Evolutionary conservation across 345 rosid genomes (phyloP).

Genomic region (Brassica juncea): DNA sequence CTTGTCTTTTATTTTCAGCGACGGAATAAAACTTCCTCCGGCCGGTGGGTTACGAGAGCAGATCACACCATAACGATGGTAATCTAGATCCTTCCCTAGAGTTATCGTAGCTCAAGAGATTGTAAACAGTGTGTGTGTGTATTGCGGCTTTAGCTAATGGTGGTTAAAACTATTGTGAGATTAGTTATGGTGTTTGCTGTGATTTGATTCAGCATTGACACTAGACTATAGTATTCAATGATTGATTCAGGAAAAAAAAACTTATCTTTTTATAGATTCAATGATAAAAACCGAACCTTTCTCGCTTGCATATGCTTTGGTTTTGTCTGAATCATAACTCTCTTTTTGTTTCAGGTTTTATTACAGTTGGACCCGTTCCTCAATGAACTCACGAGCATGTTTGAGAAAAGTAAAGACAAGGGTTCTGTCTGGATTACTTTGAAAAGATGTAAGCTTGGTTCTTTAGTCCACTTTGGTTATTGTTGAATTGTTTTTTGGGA

Average conservation of each 20-base stretch:
- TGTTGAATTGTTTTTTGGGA: background rate
- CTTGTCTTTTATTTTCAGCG: background rate
- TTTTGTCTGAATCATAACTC: constrained; percentile 10
- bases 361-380: constrained; percentile 87
- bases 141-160: background rate
- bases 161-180: constrained; percentile 2
- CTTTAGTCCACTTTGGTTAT: background rate
- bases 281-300: background rate
- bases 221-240: background rate
- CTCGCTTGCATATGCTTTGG: background rate
- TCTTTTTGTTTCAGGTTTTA: constrained; percentile 50
- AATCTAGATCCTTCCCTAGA: constrained; percentile 10
- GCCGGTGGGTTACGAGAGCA: constrained; percentile 29
- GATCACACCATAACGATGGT: constrained; percentile 39
- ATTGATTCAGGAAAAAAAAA: background rate
- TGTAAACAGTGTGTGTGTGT: background rate
- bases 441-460: constrained; percentile 65
- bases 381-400: constrained; percentile 87
- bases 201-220: background rate
- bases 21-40: constrained; percentile 16
- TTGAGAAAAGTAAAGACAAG: constrained; percentile 69
- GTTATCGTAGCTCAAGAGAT: background rate
- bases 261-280: background rate
- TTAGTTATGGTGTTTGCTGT: background rate
- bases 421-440: constrained; percentile 95